Conservation (phyloP, 306 rosid genomes). For the Castanea mollissima region DNA sequence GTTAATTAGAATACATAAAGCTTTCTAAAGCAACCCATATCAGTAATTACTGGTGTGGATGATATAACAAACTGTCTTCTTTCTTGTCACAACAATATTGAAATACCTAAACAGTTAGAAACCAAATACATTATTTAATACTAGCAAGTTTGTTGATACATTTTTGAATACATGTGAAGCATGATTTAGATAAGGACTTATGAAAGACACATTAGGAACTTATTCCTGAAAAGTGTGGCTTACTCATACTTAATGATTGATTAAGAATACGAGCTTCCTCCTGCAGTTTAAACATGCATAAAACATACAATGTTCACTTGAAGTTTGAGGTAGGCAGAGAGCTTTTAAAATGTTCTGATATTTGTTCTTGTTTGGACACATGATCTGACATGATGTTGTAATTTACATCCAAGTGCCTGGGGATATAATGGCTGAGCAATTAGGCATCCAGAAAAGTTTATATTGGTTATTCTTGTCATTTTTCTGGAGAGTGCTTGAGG, state of each 20-base stretch:
- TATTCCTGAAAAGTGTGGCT: neutral
- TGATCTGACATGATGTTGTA: neutral
- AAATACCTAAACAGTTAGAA: neutral
- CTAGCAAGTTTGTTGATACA: neutral
- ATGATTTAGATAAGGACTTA: neutral
- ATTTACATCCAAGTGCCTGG: neutral
- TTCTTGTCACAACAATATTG: neutral
- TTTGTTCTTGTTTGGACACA: neutral
- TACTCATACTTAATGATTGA: neutral
- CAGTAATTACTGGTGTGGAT: neutral
- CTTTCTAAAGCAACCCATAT: neutral
- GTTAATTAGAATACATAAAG: neutral
- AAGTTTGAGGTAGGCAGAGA: neutral
- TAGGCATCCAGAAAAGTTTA: neutral
- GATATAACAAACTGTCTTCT: neutral
- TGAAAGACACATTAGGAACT: neutral
- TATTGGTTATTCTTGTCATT: neutral
- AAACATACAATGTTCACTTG: neutral
- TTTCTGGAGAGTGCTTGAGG: neutral
- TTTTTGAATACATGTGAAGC: neutral
- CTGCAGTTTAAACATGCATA: neutral
- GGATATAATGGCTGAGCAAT: neutral
- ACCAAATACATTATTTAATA: neutral
- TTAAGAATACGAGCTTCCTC: neutral
- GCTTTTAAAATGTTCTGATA: neutral